Conservation (phyloP, 805 yeast genomes). For the Jamesozyma lodderae region DNA sequence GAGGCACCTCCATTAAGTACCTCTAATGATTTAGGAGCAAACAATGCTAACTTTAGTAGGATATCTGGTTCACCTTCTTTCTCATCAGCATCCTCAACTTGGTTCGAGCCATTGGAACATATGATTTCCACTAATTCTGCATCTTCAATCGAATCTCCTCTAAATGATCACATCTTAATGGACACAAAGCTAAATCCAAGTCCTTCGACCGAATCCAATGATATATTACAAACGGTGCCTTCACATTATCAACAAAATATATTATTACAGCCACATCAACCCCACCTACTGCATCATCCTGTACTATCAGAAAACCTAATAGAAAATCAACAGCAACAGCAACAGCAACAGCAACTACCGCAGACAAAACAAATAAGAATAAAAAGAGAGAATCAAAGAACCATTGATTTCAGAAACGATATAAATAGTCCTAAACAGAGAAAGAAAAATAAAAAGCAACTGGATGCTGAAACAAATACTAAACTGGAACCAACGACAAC, state of each 20-base stretch:
- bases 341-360: too few species aligned
- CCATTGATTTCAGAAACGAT: background rate
- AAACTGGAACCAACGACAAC: background rate
- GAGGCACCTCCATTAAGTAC: background rate
- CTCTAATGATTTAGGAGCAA: background rate
- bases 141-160: background rate
- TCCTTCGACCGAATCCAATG: background rate
- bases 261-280: too few species aligned
- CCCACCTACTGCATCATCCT: too few species aligned
- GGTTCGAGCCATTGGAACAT: slow-evolving; percentile 16
- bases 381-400: background rate
- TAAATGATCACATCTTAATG: background rate
- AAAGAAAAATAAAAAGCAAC: background rate
- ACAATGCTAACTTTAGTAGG: background rate
- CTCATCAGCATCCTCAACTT: slow-evolving; percentile 9
- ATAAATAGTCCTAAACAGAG: too few species aligned
- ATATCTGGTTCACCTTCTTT: background rate
- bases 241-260: too few species aligned
- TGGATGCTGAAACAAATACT: background rate
- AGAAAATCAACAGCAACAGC: too few species aligned
- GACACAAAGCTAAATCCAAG: background rate
- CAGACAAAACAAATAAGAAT: background rate
- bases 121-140: slow-evolving; percentile 13
- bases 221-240: background rate
- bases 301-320: too few species aligned